Conservation (phyloP, 2,329 filamentous ascomycete genomes). For the Aureobasidium sp. region DNA sequence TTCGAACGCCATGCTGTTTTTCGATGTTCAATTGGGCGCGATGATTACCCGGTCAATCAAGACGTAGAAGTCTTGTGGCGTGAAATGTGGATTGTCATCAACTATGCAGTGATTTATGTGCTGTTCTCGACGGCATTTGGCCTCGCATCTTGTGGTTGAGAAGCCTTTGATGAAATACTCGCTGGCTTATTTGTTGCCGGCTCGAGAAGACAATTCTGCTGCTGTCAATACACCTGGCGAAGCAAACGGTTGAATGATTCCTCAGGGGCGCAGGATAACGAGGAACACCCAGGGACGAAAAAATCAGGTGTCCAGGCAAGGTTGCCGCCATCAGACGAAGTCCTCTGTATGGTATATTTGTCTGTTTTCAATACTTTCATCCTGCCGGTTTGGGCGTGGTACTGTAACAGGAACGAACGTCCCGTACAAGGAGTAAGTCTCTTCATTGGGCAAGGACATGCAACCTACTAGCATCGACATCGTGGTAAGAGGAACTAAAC, state of each 20-base stretch:
- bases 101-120: conserved; percentile 72
- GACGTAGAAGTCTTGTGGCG: conserved; percentile 52
- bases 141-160: conserved; percentile 74
- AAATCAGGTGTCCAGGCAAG: conserved; percentile 51
- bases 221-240: not conserved
- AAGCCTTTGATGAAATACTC: conserved; percentile 63
- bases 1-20: conserved; percentile 11
- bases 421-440: conserved; percentile 73
- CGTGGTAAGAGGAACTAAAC: conserved; percentile 60
- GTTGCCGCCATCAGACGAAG: conserved; percentile 66
- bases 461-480: conserved; percentile 59
- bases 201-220: not conserved
- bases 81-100: conserved; percentile 74
- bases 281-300: not conserved
- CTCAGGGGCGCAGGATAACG: not conserved
- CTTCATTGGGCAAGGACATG: conserved; percentile 66
- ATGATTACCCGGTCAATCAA: conserved; percentile 20
- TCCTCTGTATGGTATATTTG: conserved; percentile 68
- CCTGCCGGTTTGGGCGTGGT: conserved; percentile 72
- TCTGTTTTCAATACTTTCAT: conserved; percentile 69
- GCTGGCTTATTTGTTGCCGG: not conserved
- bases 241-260: not conserved
- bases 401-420: conserved; percentile 41
- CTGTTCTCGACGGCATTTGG: conserved; percentile 85
- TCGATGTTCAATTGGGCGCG: conserved; percentile 16